A percentile compares a stretch with the other conserved stretches of the same genome.
Evolutionary conservation across 2,329 filamentous ascomycete species (phyloP).

Genomic region (Polytolypa hystricis): DNA sequence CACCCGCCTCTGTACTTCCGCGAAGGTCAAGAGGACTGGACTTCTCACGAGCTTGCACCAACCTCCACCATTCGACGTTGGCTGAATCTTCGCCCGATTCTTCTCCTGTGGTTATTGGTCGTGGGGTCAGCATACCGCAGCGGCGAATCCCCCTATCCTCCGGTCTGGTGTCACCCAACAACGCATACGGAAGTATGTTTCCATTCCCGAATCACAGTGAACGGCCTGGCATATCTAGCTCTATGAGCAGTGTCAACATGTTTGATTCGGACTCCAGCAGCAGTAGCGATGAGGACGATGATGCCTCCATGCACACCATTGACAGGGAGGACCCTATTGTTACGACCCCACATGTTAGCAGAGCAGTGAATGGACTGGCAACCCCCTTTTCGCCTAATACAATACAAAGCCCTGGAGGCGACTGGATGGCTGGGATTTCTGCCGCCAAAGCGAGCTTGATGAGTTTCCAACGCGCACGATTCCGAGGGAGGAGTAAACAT

Average conservation of each 20-base stretch:
- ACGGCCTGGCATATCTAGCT: conserved; percentile 62
- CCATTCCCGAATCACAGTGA: conserved; percentile 60
- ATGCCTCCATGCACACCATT: conserved; percentile 50
- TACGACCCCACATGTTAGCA: conserved; percentile 68
- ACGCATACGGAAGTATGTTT: conserved; percentile 51
- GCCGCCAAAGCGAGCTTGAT: conserved; percentile 65
- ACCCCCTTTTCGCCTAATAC: conserved; percentile 38
- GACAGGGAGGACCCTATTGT: conserved; percentile 67
- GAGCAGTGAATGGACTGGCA: conserved; percentile 34
- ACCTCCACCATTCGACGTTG: conserved; percentile 87
- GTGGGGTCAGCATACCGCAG: conserved; percentile 49
- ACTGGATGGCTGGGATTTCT: conserved; percentile 56
- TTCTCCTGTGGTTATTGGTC: conserved; percentile 70
- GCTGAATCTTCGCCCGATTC: conserved; percentile 85
- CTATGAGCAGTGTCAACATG: conserved; percentile 68
- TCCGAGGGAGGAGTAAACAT: conserved; percentile 50
- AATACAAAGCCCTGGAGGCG: conserved; percentile 43
- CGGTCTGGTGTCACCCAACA: conserved; percentile 53
- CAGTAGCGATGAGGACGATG: conserved; percentile 55
- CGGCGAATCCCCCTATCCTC: conserved; percentile 35
- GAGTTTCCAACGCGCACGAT: conserved; percentile 59
- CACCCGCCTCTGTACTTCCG: conserved; percentile 77
- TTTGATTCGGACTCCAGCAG: conserved; percentile 70
- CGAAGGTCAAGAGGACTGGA: conserved; percentile 82
- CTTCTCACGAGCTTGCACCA: conserved; percentile 86